Conservation (phyloP, 192 early-diverging fungal species). For the Thamnidium elegans region DNA sequence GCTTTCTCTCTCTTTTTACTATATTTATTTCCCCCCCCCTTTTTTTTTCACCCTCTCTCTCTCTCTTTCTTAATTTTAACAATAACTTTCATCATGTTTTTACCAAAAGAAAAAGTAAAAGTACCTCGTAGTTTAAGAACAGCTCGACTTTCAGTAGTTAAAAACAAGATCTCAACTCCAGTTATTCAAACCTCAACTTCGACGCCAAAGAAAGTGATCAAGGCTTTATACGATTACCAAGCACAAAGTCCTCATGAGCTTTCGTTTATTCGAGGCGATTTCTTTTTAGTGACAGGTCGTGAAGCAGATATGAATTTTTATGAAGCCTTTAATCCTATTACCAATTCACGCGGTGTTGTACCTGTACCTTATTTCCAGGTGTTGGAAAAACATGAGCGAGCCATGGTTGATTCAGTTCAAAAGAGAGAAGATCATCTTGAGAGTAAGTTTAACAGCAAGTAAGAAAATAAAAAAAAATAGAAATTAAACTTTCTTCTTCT, state of each 20-base stretch:
- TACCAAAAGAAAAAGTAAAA: constrained; percentile 27
- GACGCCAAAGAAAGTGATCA: constrained; percentile 70
- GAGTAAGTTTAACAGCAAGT: too few species aligned
- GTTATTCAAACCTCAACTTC: constrained; percentile 24
- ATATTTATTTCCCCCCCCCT: too few species aligned
- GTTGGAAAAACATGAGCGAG: constrained; percentile 48
- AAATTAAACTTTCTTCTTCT: too few species aligned
- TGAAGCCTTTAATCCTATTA: constrained; percentile 72
- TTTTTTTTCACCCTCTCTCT: too few species aligned
- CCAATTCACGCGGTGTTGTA: constrained; percentile 66
- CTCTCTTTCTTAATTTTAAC: too few species aligned
- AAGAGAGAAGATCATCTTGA: background rate
- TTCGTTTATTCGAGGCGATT: constrained; percentile 74
- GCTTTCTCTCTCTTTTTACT: too few species aligned
- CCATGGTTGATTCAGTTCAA: constrained; percentile 18
- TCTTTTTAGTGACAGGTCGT: constrained; percentile 62
- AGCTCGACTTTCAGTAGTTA: constrained; percentile 25
- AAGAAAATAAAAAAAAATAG: background rate
- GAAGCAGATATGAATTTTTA: constrained; percentile 72
- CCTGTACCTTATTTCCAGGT: constrained; percentile 73
- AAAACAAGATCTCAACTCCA: constrained; percentile 35
- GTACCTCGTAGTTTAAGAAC: constrained; percentile 24
- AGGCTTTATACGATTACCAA: constrained; percentile 65
- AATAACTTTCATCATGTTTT: constrained; percentile 1
- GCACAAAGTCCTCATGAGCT: constrained; percentile 59